phyloP scores from a whole-genome alignment of 805 yeast species.

The Komagataella pseudopastoris region DNA sequence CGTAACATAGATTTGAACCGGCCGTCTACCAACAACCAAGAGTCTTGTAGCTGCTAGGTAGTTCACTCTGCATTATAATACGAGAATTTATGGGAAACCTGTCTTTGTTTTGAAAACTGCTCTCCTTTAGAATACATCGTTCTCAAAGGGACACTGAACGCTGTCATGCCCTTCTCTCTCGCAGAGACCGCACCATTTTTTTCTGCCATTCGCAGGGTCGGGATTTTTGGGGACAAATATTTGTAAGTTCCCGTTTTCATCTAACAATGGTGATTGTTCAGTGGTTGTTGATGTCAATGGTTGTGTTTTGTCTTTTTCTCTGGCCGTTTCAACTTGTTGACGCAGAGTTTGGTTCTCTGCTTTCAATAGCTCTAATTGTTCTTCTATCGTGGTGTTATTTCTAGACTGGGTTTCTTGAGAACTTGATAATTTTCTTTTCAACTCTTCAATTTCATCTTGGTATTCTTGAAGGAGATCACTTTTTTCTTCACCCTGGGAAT shows the following conservation, averaged over 20 bases:
- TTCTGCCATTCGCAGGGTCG: constrained; percentile 54
- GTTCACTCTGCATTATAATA: not conserved
- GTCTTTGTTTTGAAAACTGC: not conserved
- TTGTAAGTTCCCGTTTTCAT: not conserved
- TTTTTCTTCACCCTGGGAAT: not conserved
- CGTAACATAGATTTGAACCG: constrained; percentile 15
- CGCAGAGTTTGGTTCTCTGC: not conserved
- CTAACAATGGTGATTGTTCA: not conserved
- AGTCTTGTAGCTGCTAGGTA: constrained; percentile 2
- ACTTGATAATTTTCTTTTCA: not conserved
- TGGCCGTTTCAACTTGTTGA: not conserved
- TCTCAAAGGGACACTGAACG: constrained; percentile 77
- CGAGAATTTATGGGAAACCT: not conserved
- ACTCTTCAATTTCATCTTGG: not conserved
- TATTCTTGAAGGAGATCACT: not conserved
- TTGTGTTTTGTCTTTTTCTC: not conserved
- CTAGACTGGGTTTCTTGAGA: not conserved
- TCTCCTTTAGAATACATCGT: constrained; percentile 17
- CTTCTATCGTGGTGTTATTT: not conserved
- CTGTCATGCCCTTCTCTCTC: constrained; percentile 85
- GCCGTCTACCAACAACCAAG: constrained; percentile 17
- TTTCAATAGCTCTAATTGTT: not conserved
- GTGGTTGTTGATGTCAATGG: not conserved
- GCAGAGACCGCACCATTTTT: constrained; percentile 86
- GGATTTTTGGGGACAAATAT: not conserved